Conservation (phyloP, 768 basidiomycete genomes). For the Boletus rubescentipes region DNA sequence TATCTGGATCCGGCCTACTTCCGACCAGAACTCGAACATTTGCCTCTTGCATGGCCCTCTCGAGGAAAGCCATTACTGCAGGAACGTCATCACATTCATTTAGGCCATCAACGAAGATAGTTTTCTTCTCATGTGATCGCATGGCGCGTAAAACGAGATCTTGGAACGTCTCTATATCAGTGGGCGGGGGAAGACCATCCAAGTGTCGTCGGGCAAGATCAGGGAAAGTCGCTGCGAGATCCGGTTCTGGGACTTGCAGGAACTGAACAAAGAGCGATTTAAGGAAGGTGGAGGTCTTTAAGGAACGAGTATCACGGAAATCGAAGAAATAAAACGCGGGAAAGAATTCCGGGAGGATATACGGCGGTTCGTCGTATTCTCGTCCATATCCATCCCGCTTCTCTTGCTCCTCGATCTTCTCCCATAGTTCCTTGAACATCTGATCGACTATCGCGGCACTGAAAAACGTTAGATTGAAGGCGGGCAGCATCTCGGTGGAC, state of each 20-base stretch:
- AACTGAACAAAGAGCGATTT: slow-evolving; percentile 29
- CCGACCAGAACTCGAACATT: slow-evolving; percentile 25
- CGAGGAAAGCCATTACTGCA: slow-evolving; percentile 21
- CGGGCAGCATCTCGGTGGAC: neutral
- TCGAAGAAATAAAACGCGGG: slow-evolving; percentile 30
- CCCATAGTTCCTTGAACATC: slow-evolving; percentile 23
- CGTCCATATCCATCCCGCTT: slow-evolving; percentile 15
- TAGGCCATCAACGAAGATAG: slow-evolving; percentile 25
- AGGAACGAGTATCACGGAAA: slow-evolving; percentile 25
- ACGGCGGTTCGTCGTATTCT: slow-evolving; percentile 15
- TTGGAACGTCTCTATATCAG: slow-evolving; percentile 10
- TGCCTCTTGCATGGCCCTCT: slow-evolving; percentile 21
- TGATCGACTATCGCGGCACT: slow-evolving; percentile 27
- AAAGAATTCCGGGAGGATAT: slow-evolving; percentile 24
- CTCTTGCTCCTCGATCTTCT: slow-evolving; percentile 22
- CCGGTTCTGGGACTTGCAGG: slow-evolving; percentile 21
- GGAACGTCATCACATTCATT: slow-evolving; percentile 27
- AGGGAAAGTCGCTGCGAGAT: slow-evolving; percentile 23
- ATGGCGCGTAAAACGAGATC: slow-evolving; percentile 24
- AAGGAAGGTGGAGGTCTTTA: slow-evolving; percentile 18
- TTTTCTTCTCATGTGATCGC: slow-evolving; percentile 21
- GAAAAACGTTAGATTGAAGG: slow-evolving; percentile 3
- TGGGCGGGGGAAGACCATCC: slow-evolving; percentile 21
- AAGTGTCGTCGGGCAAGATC: slow-evolving; percentile 14
- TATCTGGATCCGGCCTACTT: slow-evolving; percentile 22